These are phyloP conservation scores for Clonostachys chloroleuca DNA, from an alignment of 2,329 filamentous ascomycete genomes.

Conservation along the genomic window DNA sequence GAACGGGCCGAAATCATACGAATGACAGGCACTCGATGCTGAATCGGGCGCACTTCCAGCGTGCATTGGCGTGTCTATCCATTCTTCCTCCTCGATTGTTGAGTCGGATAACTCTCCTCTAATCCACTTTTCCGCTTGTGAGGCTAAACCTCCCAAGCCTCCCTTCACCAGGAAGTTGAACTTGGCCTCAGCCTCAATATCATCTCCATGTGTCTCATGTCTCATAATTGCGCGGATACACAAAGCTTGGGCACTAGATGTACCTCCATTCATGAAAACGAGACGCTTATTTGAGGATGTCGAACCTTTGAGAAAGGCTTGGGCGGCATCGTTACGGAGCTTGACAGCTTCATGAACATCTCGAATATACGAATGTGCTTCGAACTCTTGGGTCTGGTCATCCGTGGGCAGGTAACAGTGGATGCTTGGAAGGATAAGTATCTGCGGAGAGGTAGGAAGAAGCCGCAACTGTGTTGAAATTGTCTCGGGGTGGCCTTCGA, in stretches of 20 bases:
- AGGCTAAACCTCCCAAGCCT: conserved; percentile 34
- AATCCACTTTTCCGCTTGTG: conserved; percentile 10
- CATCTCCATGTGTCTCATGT: conserved; percentile 43
- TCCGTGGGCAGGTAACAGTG: conserved; percentile 34
- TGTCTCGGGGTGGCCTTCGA: conserved; percentile 51
- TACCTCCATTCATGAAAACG: conserved; percentile 58
- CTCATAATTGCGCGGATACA: conserved; percentile 52
- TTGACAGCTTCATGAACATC: conserved; percentile 44
- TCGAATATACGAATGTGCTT: conserved; percentile 33
- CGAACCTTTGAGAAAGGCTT: conserved; percentile 43
- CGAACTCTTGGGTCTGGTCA: conserved; percentile 15
- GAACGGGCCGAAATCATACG: not conserved
- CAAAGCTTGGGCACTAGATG: conserved; percentile 44
- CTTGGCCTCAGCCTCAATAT: conserved; percentile 41
- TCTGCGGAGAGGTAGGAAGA: conserved; percentile 52
- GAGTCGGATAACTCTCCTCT: too few relatives aligned
- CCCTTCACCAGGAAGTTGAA: conserved; percentile 46
- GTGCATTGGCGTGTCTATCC: not conserved
- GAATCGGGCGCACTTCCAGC: not conserved
- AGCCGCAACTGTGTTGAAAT: conserved; percentile 56
- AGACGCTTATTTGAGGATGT: conserved; percentile 43
- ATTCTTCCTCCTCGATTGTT: not conserved
- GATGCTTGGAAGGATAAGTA: conserved; percentile 51
- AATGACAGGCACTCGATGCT: not conserved
- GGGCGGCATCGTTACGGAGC: conserved; percentile 41